Evolutionary conservation across 1,284 basidiomycete species (phyloP).

Genomic region (Volvariella volvacea): DNA sequence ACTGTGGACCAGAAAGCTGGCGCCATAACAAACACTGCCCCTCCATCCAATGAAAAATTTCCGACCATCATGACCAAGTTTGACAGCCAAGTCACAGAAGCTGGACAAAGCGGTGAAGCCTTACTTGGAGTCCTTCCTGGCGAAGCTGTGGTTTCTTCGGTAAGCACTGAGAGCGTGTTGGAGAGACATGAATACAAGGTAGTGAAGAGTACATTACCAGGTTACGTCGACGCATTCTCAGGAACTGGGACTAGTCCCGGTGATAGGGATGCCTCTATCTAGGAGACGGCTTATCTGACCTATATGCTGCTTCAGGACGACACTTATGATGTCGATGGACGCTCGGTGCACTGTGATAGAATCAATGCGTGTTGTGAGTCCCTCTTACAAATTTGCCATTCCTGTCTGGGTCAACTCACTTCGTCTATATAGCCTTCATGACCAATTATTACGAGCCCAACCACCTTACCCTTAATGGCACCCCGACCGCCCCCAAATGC

Average conservation of each 20-base stretch:
- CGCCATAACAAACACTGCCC: no score
- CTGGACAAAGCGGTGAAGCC: no score
- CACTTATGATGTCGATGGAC: conserved; percentile 30
- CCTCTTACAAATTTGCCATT: neutral
- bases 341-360: conserved; percentile 26
- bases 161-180: no score
- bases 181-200: no score
- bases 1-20: no score
- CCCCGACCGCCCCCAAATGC: conserved; percentile 31
- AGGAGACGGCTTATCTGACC: conserved; percentile 36
- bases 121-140: no score
- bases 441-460: conserved; percentile 40
- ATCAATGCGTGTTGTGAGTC: conserved; percentile 28
- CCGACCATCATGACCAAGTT: no score
- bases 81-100: no score
- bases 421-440: conserved; percentile 36
- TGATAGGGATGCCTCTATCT: conserved; percentile 32
- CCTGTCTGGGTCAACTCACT: conserved; percentile 17
- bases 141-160: no score
- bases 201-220: no score
- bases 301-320: conserved; percentile 30
- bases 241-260: conserved; percentile 24
- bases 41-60: no score
- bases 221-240: conserved; percentile 29
- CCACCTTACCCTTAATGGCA: conserved; percentile 29